Evolutionary conservation across 441 rosid genomes (phyloP).

Genomic region (Jatropha podagrica): DNA sequence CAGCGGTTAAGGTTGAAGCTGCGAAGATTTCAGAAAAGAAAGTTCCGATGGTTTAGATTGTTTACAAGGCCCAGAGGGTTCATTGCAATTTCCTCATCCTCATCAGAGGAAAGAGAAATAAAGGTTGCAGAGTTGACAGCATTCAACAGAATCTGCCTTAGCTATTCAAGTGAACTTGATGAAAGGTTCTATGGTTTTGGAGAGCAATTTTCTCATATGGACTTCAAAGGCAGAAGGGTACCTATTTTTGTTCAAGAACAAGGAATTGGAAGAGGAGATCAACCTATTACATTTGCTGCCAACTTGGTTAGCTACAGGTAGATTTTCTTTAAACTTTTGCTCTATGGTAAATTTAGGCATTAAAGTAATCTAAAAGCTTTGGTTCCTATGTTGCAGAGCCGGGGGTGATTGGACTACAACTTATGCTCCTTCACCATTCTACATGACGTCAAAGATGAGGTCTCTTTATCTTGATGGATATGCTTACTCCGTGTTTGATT

Average conservation of each 20-base stretch:
- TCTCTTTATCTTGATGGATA: slow-evolving; percentile 74
- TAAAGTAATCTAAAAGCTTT: not conserved
- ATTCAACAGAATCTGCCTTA: slow-evolving; percentile 54
- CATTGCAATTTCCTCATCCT: slow-evolving; percentile 33
- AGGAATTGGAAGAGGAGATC: slow-evolving; percentile 83
- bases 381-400: slow-evolving; percentile 40
- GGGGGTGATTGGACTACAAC: slow-evolving; percentile 81
- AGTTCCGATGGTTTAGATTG: slow-evolving; percentile 34
- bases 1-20: slow-evolving; percentile 35
- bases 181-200: slow-evolving; percentile 71
- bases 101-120: slow-evolving; percentile 33
- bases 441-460: slow-evolving; percentile 68
- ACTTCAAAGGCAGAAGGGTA: slow-evolving; percentile 67
- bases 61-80: slow-evolving; percentile 41
- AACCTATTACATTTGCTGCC: slow-evolving; percentile 70
- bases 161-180: slow-evolving; percentile 52
- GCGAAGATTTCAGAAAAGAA: slow-evolving; percentile 34
- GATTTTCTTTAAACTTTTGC: slow-evolving; percentile 1
- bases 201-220: slow-evolving; percentile 72
- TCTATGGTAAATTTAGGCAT: not conserved
- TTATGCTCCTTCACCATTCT: slow-evolving; percentile 81
- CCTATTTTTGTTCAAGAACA: slow-evolving; percentile 79
- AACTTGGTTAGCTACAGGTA: slow-evolving; percentile 76
- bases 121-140: slow-evolving; percentile 27
- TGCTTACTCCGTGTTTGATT: slow-evolving; percentile 60